phyloP scores from a whole-genome alignment of 2,329 filamentous ascomycete species.

The Fusarium sp. region DNA sequence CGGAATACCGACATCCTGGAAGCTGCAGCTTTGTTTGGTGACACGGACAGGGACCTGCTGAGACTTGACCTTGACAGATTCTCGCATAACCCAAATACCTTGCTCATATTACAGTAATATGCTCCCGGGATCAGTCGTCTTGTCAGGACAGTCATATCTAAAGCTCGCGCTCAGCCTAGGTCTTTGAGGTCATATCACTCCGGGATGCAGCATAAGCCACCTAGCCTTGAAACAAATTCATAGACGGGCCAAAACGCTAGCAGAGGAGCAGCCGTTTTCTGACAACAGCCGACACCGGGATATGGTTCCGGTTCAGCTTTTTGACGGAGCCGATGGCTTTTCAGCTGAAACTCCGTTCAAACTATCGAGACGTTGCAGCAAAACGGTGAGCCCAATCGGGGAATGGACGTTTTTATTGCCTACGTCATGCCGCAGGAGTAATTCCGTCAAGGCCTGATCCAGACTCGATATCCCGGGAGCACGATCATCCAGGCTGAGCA shows the following conservation, averaged over 20 bases:
- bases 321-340: conserved; percentile 1
- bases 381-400: conserved; percentile 30
- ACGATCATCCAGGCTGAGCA: background rate
- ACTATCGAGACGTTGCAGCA: background rate
- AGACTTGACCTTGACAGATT: background rate
- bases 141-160: conserved; percentile 3
- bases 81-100: conserved; percentile 19
- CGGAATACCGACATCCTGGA: conserved; percentile 12
- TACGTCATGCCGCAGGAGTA: conserved; percentile 43
- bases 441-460: conserved; percentile 24
- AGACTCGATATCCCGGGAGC: conserved; percentile 17
- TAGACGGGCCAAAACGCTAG: conserved; percentile 23
- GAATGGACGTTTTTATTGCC: conserved; percentile 16
- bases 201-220: conserved; percentile 16
- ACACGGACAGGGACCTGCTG: background rate
- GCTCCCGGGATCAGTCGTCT: conserved; percentile 2
- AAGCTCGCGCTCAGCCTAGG: background rate
- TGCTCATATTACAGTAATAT: background rate
- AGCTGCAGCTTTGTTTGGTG: background rate
- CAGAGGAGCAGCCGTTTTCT: conserved; percentile 25
- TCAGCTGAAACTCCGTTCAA: conserved; percentile 29
- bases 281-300: conserved; percentile 21
- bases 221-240: conserved; percentile 37
- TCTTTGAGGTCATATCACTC: conserved; percentile 11
- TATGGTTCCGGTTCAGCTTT: conserved; percentile 27